These are phyloP conservation scores for Pythium aristosporum DNA, from an alignment of 352 stramenopile genomes.

Conservation along the genomic window DNA sequence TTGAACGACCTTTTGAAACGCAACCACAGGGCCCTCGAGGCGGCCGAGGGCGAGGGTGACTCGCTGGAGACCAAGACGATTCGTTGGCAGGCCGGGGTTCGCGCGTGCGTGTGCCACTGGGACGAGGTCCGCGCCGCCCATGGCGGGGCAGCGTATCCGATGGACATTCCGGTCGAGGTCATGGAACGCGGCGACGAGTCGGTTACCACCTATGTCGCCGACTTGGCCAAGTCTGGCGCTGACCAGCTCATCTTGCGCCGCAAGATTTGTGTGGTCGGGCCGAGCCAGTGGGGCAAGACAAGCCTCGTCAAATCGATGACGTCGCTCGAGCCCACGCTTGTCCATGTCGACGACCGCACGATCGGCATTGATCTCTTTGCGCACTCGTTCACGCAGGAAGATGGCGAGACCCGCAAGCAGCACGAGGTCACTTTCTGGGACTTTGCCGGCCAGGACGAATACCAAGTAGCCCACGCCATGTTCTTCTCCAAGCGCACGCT, in stretches of 20 bases:
- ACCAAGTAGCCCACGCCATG: slow-evolving; percentile 19
- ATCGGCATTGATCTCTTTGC: slow-evolving; percentile 36
- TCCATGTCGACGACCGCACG: slow-evolving; percentile 27
- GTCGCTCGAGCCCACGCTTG: slow-evolving; percentile 12
- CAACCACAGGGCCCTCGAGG: not conserved
- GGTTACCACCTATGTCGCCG: slow-evolving; percentile 23
- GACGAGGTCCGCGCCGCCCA: not conserved
- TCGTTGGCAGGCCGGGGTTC: slow-evolving; percentile 1
- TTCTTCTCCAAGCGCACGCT: slow-evolving; percentile 27
- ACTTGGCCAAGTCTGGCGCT: not conserved
- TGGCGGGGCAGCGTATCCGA: not conserved
- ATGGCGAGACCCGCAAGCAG: not conserved
- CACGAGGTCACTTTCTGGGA: slow-evolving; percentile 26
- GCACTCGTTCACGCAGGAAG: slow-evolving; percentile 21
- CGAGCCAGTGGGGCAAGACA: slow-evolving; percentile 36
- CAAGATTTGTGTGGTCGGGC: slow-evolving; percentile 33
- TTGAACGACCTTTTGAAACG: not conserved
- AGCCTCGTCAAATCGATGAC: slow-evolving; percentile 36
- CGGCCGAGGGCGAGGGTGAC: slow-evolving; percentile 1
- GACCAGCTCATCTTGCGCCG: slow-evolving; percentile 21
- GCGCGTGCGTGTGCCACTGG: slow-evolving; percentile 9
- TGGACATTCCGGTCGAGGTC: slow-evolving; percentile 21
- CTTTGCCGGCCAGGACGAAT: slow-evolving; percentile 20
- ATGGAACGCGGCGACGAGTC: slow-evolving; percentile 20
- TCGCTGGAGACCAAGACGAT: slow-evolving; percentile 13